Conservation (phyloP, 192 early-diverging fungal genomes). For the Anaeromyces robustus region DNA sequence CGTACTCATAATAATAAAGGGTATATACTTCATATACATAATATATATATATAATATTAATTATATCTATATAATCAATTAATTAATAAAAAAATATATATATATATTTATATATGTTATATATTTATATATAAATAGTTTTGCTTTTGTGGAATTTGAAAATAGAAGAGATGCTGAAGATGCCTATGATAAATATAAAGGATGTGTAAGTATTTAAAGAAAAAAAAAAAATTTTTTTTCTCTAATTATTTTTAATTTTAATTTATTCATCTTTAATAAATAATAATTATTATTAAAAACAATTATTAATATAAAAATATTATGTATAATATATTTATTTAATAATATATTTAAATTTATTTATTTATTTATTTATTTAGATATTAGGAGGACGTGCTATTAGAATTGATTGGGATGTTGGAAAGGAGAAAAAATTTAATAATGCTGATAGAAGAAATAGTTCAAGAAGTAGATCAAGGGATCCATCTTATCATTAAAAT, state of each 20-base stretch:
- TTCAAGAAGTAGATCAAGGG: not conserved
- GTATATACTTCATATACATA: constrained; percentile 18
- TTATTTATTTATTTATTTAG: too few species aligned
- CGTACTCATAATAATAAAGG: constrained; percentile 66
- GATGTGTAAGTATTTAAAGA: constrained; percentile 13
- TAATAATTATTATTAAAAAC: too few species aligned
- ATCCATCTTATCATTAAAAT: not conserved
- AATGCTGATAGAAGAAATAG: not conserved
- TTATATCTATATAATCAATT: too few species aligned
- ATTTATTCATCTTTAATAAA: too few species aligned
- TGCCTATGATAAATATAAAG: constrained; percentile 42
- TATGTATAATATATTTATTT: too few species aligned
- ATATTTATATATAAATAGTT: constrained; percentile 21
- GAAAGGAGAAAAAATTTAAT: not conserved
- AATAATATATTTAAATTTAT: too few species aligned
- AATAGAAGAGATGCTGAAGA: constrained; percentile 47
- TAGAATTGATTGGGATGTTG: not conserved
- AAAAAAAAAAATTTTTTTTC: too few species aligned
- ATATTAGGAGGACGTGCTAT: not conserved
- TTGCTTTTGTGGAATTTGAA: constrained; percentile 62
- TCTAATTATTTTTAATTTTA: too few species aligned
- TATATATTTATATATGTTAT: not conserved
- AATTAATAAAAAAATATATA: too few species aligned
- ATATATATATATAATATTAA: too few species aligned
- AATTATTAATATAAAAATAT: too few species aligned